Percentiles rank a stretch among this genome's conserved stretches.
phyloP scores from a whole-genome alignment of 2,329 filamentous ascomycete genomes.

The Cladophialophora immunda region DNA sequence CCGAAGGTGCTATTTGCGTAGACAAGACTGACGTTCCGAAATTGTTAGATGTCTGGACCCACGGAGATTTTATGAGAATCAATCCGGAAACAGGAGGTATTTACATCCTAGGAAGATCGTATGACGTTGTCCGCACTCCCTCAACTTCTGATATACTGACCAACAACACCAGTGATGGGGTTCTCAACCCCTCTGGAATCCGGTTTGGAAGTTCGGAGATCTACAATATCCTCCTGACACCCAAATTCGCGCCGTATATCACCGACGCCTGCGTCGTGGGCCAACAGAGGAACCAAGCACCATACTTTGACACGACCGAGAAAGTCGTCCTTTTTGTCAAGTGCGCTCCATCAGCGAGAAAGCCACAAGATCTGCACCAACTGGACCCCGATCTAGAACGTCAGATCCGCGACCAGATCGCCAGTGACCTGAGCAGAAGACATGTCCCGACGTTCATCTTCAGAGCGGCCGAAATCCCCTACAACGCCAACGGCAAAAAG shows the following conservation, averaged over 20 bases:
- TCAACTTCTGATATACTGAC: not conserved
- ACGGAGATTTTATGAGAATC: conserved; percentile 66
- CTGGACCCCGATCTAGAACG: conserved; percentile 58
- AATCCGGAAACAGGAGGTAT: conserved; percentile 21
- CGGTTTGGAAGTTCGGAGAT: conserved; percentile 94
- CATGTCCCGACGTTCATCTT: conserved; percentile 35
- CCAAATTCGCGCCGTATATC: conserved; percentile 13
- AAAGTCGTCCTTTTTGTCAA: conserved; percentile 31
- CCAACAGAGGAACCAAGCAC: conserved; percentile 19
- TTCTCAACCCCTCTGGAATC: conserved; percentile 80
- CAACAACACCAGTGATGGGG: conserved; percentile 52
- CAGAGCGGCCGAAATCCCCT: conserved; percentile 19
- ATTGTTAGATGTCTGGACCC: conserved; percentile 61
- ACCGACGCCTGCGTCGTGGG: conserved; percentile 27
- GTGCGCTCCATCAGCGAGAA: conserved; percentile 18
- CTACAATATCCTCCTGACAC: conserved; percentile 69
- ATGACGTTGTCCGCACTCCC: not conserved
- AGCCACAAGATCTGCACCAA: too few relatives aligned
- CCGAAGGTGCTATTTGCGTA: too few relatives aligned
- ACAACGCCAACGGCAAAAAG: conserved; percentile 35
- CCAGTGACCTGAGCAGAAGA: conserved; percentile 66
- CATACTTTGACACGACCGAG: conserved; percentile 26
- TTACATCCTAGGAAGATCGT: conserved; percentile 26
- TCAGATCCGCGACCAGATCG: conserved; percentile 71
- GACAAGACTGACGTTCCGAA: too few relatives aligned